Evolutionary conservation across 768 basidiomycete species (phyloP).

Genomic region (Suillus plorans): DNA sequence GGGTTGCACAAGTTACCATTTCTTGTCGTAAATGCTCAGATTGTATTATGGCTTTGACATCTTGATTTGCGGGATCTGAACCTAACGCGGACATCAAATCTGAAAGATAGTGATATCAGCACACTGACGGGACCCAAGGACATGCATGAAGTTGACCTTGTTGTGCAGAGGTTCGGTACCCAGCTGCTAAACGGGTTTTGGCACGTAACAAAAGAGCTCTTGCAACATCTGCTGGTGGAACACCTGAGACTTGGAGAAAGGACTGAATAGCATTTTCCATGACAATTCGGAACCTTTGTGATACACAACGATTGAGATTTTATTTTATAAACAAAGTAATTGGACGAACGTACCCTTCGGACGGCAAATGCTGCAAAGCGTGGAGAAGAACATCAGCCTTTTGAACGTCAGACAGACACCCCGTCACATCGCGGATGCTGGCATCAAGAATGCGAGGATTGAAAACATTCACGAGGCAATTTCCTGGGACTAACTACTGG

Average conservation of each 20-base stretch:
- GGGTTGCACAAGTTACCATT: conserved; percentile 42
- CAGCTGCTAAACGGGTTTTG: conserved; percentile 61
- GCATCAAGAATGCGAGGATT: conserved; percentile 79
- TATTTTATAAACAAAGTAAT: neutral
- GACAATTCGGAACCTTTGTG: conserved; percentile 31
- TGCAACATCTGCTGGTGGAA: conserved; percentile 49
- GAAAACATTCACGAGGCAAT: conserved; percentile 54
- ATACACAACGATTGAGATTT: conserved; percentile 3
- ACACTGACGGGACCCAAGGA: neutral
- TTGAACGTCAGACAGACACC: conserved; percentile 57
- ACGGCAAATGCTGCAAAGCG: conserved; percentile 79
- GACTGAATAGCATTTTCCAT: conserved; percentile 74
- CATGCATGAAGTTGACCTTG: conserved; percentile 44
- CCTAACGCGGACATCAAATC: conserved; percentile 66
- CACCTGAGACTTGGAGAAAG: conserved; percentile 56
- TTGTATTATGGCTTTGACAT: conserved; percentile 62
- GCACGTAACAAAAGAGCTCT: conserved; percentile 67
- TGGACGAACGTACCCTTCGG: conserved; percentile 52
- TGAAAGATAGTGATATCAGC: conserved; percentile 22
- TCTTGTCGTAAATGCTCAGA: conserved; percentile 50
- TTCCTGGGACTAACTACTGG: neutral
- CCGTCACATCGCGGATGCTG: conserved; percentile 66
- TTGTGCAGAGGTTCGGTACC: conserved; percentile 59
- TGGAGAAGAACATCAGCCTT: conserved; percentile 73
- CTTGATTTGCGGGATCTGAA: conserved; percentile 67